Evolutionary conservation across 768 basidiomycete species (phyloP).

Genomic region (Suillus lakei): DNA sequence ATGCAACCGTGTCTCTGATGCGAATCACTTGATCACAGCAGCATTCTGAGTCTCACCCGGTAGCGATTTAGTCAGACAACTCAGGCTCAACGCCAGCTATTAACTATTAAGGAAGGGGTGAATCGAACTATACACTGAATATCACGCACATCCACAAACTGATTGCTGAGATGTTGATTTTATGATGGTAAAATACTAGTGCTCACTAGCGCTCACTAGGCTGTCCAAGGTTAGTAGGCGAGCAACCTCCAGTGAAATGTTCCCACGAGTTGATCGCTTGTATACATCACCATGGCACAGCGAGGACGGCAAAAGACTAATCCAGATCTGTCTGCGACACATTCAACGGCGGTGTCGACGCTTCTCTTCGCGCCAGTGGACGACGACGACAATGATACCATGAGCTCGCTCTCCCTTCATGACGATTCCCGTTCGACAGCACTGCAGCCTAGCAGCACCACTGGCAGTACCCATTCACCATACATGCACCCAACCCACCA

Average conservation of each 20-base stretch:
- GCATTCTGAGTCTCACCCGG: neutral
- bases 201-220: no score
- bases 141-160: no score
- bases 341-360: constrained; percentile 8
- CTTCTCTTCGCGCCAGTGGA: constrained; percentile 14
- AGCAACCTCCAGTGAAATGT: neutral
- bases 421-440: constrained; percentile 11
- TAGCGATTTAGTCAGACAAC: neutral
- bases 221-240: no score
- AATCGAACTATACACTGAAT: neutral
- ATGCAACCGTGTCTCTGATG: no score
- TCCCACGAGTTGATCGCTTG: constrained; percentile 3
- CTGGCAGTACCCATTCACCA: constrained; percentile 37
- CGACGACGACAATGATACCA: constrained; percentile 29
- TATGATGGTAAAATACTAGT: neutral
- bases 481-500: constrained; percentile 42
- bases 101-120: no score
- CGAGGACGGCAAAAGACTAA: constrained; percentile 6
- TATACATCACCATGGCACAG: constrained; percentile 4
- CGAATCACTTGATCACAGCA: neutral
- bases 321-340: constrained; percentile 4
- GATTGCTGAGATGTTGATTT: no score
- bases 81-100: no score
- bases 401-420: constrained; percentile 23
- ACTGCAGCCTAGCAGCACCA: constrained; percentile 10